A percentile compares a stretch with the other conserved stretches of the same genome.
Conservation (phyloP, 108 stramenopile genomes). For the Nitzschia palea region DNA sequence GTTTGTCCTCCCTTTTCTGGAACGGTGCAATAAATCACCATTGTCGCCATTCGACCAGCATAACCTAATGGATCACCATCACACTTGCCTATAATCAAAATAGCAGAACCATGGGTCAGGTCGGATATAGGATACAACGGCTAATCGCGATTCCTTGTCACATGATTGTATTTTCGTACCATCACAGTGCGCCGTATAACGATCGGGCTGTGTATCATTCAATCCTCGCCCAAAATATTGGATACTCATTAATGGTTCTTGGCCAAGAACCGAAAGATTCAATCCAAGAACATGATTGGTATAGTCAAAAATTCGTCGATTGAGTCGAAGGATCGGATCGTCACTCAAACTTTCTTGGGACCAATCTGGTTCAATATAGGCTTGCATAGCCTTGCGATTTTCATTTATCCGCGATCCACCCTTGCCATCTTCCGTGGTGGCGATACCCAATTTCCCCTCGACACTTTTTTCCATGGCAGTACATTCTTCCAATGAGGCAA, state of each 20-base stretch:
- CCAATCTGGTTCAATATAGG: conserved; percentile 64
- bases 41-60: conserved; percentile 88
- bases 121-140: too few relatives aligned
- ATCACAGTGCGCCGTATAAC: conserved; percentile 91
- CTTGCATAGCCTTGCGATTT: conserved; percentile 77
- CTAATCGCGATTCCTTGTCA: conserved; percentile 57
- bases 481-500: conserved; percentile 79
- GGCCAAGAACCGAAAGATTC: conserved; percentile 66
- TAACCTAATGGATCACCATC: conserved; percentile 4
- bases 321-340: conserved; percentile 55
- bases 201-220: conserved; percentile 72
- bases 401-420: conserved; percentile 53
- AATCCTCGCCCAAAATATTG: conserved; percentile 72
- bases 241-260: conserved; percentile 81
- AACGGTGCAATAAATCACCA: conserved; percentile 84
- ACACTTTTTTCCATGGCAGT: conserved; percentile 61
- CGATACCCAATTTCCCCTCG: conserved; percentile 51
- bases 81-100: too few relatives aligned
- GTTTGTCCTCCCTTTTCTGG: conserved; percentile 87
- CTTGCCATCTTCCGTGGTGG: conserved; percentile 78
- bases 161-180: too few relatives aligned
- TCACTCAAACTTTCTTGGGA: conserved; percentile 38
- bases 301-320: conserved; percentile 69
- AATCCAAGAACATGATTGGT: conserved; percentile 70
- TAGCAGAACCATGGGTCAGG: conserved; percentile 91